phyloP scores from a whole-genome alignment of 2,329 filamentous ascomycete genomes.

The Fonsecaea multimorphosa region DNA sequence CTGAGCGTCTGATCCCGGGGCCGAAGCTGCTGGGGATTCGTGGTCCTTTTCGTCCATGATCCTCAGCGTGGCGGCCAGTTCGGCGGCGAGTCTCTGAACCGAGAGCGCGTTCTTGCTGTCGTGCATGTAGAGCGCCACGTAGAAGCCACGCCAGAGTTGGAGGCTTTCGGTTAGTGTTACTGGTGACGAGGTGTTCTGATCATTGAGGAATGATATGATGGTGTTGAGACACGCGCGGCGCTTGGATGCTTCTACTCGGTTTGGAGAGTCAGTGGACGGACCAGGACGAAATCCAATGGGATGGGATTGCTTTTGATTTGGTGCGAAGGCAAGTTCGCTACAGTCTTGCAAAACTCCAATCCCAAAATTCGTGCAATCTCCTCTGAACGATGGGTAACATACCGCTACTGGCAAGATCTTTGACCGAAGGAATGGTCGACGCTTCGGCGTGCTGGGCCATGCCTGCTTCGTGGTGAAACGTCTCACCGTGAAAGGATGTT shows the following conservation, averaged over 20 bases:
- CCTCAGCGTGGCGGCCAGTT: slow-evolving; percentile 32
- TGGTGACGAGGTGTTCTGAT: slow-evolving; percentile 24
- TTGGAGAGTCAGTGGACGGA: slow-evolving; percentile 8
- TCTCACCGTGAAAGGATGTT: neutral
- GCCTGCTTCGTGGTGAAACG: neutral
- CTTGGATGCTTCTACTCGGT: slow-evolving; percentile 31
- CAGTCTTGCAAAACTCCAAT: neutral
- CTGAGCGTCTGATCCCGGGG: neutral
- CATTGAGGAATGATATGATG: slow-evolving; percentile 32
- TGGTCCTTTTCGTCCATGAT: slow-evolving; percentile 30
- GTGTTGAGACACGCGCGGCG: slow-evolving; percentile 34
- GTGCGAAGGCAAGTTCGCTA: neutral
- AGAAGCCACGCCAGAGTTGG: slow-evolving; percentile 40
- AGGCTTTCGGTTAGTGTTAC: slow-evolving; percentile 36
- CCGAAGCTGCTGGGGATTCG: too few species aligned
- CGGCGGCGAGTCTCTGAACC: slow-evolving; percentile 36
- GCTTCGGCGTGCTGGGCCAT: slow-evolving; percentile 26
- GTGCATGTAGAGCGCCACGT: slow-evolving; percentile 40
- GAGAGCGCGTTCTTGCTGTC: slow-evolving; percentile 38
- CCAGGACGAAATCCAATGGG: neutral
- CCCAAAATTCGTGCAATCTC: neutral
- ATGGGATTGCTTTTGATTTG: too few species aligned
- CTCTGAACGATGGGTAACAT: slow-evolving; percentile 20
- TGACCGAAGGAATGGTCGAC: slow-evolving; percentile 36
- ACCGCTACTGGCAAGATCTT: slow-evolving; percentile 40